A percentile compares a stretch with the other conserved stretches of the same genome.
phyloP scores from a whole-genome alignment of 1,284 basidiomycete genomes.

The Sphagnurus paluster region DNA sequence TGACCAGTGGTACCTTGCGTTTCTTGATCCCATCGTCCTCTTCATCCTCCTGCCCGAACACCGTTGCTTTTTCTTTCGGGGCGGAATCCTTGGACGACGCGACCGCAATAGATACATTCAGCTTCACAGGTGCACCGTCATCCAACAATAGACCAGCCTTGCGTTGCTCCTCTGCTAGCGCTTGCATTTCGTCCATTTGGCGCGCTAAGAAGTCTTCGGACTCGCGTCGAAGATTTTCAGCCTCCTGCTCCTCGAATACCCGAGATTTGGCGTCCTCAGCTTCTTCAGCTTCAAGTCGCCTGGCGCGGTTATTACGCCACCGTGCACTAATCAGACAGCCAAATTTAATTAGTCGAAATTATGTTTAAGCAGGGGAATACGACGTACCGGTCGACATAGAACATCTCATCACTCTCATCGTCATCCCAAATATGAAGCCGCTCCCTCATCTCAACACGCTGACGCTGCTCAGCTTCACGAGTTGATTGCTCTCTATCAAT shows the following conservation, averaged over 20 bases:
- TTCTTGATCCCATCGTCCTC: conserved; percentile 81
- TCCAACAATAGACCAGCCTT: conserved; percentile 88
- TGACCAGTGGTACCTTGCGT: conserved; percentile 79
- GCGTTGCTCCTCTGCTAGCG: conserved; percentile 82
- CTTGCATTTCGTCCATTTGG: conserved; percentile 91
- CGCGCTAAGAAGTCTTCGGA: conserved; percentile 86
- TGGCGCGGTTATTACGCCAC: conserved; percentile 73
- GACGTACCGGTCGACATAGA: conserved; percentile 79
- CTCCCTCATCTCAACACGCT: conserved; percentile 68
- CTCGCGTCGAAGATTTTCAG: conserved; percentile 79
- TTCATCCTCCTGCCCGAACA: conserved; percentile 78
- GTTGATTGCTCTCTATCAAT: conserved; percentile 71
- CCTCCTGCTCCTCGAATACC: conserved; percentile 79
- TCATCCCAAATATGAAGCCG: conserved; percentile 86
- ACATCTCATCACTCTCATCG: conserved; percentile 84
- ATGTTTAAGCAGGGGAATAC: neutral
- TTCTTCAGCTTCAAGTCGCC: conserved; percentile 72
- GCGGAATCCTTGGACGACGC: conserved; percentile 43
- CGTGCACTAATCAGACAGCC: conserved; percentile 46
- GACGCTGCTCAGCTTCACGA: conserved; percentile 74
- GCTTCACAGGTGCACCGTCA: conserved; percentile 83
- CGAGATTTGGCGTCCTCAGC: conserved; percentile 83
- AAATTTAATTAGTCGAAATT: neutral
- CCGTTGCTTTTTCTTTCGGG: conserved; percentile 54
- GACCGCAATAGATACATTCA: conserved; percentile 70